Evolutionary conservation across 257 asterid species (phyloP).

Genomic region (Nicotiana knightiana): DNA sequence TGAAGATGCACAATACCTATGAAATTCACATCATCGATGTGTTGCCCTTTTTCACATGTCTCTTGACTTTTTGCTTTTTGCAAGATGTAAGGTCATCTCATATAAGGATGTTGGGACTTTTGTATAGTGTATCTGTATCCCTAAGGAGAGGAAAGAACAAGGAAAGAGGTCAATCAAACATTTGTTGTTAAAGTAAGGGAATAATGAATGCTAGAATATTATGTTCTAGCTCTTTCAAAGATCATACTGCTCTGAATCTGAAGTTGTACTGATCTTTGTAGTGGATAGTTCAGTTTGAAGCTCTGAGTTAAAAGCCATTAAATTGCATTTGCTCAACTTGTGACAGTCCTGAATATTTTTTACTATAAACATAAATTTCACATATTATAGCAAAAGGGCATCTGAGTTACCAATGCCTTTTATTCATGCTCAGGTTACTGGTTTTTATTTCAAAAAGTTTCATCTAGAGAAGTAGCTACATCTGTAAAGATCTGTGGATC

Average conservation of each 20-base stretch:
- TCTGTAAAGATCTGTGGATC: background rate
- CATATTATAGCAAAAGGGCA: background rate
- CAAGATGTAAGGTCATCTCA: background rate
- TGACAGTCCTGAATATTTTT: background rate
- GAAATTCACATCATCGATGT: background rate
- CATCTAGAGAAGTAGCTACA: background rate
- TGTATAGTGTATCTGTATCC: background rate
- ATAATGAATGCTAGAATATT: background rate
- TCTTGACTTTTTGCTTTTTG: background rate
- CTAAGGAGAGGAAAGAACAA: background rate
- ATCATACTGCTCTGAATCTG: background rate
- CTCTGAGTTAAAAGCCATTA: no score
- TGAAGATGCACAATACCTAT: background rate
- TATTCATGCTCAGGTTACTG: slow-evolving; percentile 1
- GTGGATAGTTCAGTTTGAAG: no score
- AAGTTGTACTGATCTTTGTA: no score
- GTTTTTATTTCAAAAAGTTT: background rate
- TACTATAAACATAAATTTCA: background rate
- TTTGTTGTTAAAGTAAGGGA: background rate
- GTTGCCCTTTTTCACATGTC: background rate
- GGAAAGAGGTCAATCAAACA: background rate
- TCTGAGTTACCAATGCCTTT: background rate
- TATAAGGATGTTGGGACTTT: background rate
- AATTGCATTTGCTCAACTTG: no score
- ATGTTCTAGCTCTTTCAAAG: background rate